A percentile compares a stretch with the other conserved stretches of the same genome.
Conservation (phyloP, 495 filamentous ascomycete species). For the Parathielavia hyrcaniae region DNA sequence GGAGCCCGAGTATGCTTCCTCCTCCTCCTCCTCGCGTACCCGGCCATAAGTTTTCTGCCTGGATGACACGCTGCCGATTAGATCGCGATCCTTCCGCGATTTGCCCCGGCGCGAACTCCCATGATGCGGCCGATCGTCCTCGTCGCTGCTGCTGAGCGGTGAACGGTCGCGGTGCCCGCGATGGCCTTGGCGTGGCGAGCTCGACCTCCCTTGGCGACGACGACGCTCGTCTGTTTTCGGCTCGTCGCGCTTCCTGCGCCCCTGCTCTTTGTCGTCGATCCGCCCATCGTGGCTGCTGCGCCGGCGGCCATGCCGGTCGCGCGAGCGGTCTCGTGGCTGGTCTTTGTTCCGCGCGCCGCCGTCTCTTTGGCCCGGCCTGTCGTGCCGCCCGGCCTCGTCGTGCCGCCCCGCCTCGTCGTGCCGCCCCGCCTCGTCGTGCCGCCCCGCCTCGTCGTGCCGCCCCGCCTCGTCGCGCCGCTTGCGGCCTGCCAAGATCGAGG, state of each 20-base stretch:
- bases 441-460: not conserved
- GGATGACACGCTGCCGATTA: constrained; percentile 11
- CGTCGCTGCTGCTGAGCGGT: constrained; percentile 19
- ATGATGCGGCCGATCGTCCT: constrained; percentile 1
- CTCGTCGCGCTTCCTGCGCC: constrained; percentile 13
- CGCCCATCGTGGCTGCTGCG: not conserved
- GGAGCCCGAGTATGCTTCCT: not conserved
- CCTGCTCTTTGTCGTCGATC: constrained; percentile 7
- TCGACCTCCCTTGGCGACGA: constrained; percentile 21
- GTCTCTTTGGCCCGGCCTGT: not conserved
- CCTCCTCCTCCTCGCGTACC: constrained; percentile 20
- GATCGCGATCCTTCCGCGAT: constrained; percentile 18
- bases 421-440: constrained; percentile 26
- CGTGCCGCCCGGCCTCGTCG: constrained; percentile 17
- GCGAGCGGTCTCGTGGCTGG: not conserved
- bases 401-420: too few relatives aligned
- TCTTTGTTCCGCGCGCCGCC: constrained; percentile 1
- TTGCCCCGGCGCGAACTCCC: constrained; percentile 9
- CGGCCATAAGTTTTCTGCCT: constrained; percentile 21
- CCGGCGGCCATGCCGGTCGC: not conserved
- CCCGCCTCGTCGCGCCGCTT: constrained; percentile 32
- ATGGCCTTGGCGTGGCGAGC: constrained; percentile 21
- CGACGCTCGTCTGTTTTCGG: not conserved
- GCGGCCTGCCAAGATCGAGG: constrained; percentile 43
- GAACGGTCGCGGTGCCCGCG: constrained; percentile 26